Base-by-base conservation (phyloP, 176 grass and related monocot species). In the Aegilops bicornis region DNA sequence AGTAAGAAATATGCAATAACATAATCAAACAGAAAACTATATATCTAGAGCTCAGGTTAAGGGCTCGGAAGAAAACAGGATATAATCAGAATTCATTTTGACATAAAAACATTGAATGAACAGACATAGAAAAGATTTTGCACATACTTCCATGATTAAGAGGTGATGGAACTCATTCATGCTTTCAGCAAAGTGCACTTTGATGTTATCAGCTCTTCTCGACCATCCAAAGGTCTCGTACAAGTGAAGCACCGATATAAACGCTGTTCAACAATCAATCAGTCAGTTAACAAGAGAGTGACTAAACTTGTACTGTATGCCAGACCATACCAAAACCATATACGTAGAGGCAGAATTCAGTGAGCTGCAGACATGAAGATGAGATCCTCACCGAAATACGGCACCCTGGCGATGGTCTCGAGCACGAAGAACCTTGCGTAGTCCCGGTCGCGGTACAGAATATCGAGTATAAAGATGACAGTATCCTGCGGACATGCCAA, bases 231-330 rank as follows among this genome's bases (percentile, higher is more conserved):
- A 96, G 43, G 93, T 98, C 81, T 98, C 97, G 30, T 98, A 96
- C 88, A 98, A 2, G 84, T 98, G 97, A 79, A 98, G 90, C 79
- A 98, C 94, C 36, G 97, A 98, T 91, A 98, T 98, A 88, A 98
- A 98, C 5, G 87, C 97, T 98, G 89, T 79, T 65, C 61, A 43
- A 92, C 10, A 63, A 75, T 3, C 52, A 81, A 68, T 12, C n/a
- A 70, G n/a, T 64, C n/a, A 20, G 19, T 58, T 6, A 22, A 58
- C 52, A 22, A 58, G 1, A 58, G 0, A 58, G 17, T 43, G 10
- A 43, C 0, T 12, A 43, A 12, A 43, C 3, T 43, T 11, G 40
- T 3, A 43, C 40, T 11, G 10, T 12, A 3, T 43, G 40, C 10
- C 40, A 43, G 43, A 45, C 43, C 7, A 17, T 60, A 14, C 9